Base-by-base conservation (phyloP, 371 early-diverging fungal genomes). In the Haplosporangium sp. region DNA sequence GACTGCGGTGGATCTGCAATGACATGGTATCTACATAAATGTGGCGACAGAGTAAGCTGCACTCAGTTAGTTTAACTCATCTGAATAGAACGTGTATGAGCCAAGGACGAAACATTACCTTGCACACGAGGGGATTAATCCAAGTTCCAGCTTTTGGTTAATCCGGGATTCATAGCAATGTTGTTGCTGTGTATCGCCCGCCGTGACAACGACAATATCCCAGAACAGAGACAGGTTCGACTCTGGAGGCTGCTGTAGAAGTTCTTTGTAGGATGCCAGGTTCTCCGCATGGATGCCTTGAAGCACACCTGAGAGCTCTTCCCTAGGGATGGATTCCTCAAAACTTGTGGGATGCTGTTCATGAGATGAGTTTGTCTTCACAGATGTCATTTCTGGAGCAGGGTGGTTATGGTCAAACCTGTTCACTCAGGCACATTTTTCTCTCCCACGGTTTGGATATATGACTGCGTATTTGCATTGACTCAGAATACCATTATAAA, bases 181-280 rank as follows among this genome's bases (percentile, higher is more conserved):
- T 18, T 65, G 70, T n/a, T 82, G 82, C 40, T 69, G 74, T 10
- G 29, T 1, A 14, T 82, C 73, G 7, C 82, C 67, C 12, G 82
- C 79, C 3, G 82, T 82, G 40, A 82, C 45, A 14, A 80, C 72
- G 10, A 82, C 71, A 13, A 80, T 60, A 58, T 82, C 82, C 82
- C 82, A 82, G 55, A 82, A 82, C 16, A 6, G 48, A 21, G 21
- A 51, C n/a, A 20, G 20, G 36, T 40, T 29, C 21, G 21, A 20
- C 5, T 36, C 16, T 16, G 20, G 21, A 9, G n/a, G 45, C 8
- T 21, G 55, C 20, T 55, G 14, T 12, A 77, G 29, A 12, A 72
- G 46, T 23, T 50, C 55, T 43, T 51, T 53, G 57, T 68, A 74
- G 10, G 65, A 29, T 7, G 37, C 53, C 6, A 74, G 53, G 55